A percentile compares a stretch with the other conserved stretches of the same genome.
phyloP scores from a whole-genome alignment of 331 rosid species.

The Malus hybrid region DNA sequence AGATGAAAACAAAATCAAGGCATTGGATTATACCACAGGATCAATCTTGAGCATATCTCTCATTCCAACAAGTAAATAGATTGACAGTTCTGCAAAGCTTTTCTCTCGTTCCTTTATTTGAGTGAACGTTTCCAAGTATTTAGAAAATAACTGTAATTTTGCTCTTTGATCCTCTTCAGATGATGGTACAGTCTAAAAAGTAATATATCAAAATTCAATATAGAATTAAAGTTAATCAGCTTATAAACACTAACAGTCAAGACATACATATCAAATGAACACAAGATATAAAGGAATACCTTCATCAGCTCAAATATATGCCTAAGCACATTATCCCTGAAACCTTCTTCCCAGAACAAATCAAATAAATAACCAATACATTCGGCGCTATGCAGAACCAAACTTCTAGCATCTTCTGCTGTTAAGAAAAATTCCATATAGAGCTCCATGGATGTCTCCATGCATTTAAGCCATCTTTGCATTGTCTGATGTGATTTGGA shows the following conservation, averaged over 20 bases:
- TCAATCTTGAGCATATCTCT: constrained; percentile 59
- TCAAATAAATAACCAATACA: constrained; percentile 79
- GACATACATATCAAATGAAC: constrained; percentile 2
- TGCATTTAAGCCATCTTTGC: constrained; percentile 48
- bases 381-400: constrained; percentile 52
- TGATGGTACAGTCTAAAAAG: constrained; percentile 50
- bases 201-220: constrained; percentile 4
- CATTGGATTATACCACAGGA: constrained; percentile 46
- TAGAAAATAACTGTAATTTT: constrained; percentile 71
- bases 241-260: constrained; percentile 7
- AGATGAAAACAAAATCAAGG: constrained; percentile 13
- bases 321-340: constrained; percentile 61
- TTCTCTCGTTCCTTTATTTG: constrained; percentile 77
- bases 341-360: constrained; percentile 83
- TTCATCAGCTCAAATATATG: constrained; percentile 83
- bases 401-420: constrained; percentile 58
- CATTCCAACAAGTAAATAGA: constrained; percentile 80
- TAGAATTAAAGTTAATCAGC: constrained; percentile 11
- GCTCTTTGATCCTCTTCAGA: constrained; percentile 75
- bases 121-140: constrained; percentile 80
- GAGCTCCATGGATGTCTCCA: constrained; percentile 62
- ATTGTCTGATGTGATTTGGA: constrained; percentile 26
- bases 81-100: constrained; percentile 59
- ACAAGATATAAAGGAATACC: constrained; percentile 34
- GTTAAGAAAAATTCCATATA: constrained; percentile 48